These are phyloP conservation scores for Leptographium wingfieldii DNA, from an alignment of 2,329 filamentous ascomycete genomes.

Conservation along the genomic window DNA sequence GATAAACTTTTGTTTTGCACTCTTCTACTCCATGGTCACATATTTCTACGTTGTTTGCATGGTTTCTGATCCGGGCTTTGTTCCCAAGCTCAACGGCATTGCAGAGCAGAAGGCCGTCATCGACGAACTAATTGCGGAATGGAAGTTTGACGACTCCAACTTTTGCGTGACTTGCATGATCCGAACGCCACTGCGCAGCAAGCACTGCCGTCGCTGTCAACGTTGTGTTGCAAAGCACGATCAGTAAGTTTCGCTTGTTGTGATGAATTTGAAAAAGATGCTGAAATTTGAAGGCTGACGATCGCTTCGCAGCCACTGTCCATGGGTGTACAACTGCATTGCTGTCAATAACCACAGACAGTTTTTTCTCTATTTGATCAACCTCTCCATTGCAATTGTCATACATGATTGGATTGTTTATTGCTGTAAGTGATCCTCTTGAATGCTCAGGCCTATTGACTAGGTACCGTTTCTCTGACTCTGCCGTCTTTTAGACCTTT, in stretches of 20 bases:
- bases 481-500: constrained; percentile 42
- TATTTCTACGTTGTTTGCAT: constrained; percentile 88
- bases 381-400: constrained; percentile 62
- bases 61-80: constrained; percentile 80
- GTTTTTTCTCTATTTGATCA: constrained; percentile 82
- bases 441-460: background rate
- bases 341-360: constrained; percentile 93
- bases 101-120: constrained; percentile 84
- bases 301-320: constrained; percentile 60
- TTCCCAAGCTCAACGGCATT: constrained; percentile 80
- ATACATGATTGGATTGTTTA: constrained; percentile 60
- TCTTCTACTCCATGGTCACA: constrained; percentile 50
- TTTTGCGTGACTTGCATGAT: constrained; percentile 96
- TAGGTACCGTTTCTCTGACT: constrained; percentile 14
- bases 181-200: constrained; percentile 79
- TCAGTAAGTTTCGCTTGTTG: constrained; percentile 52
- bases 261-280: background rate
- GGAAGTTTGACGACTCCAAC: constrained; percentile 88
- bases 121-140: constrained; percentile 68
- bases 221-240: constrained; percentile 94
- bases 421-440: constrained; percentile 43
- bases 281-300: background rate
- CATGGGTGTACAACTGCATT: constrained; percentile 95
- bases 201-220: constrained; percentile 85
- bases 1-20: constrained; percentile 62